phyloP scores from a whole-genome alignment of 345 rosid species.

The Luvunga scandens region DNA sequence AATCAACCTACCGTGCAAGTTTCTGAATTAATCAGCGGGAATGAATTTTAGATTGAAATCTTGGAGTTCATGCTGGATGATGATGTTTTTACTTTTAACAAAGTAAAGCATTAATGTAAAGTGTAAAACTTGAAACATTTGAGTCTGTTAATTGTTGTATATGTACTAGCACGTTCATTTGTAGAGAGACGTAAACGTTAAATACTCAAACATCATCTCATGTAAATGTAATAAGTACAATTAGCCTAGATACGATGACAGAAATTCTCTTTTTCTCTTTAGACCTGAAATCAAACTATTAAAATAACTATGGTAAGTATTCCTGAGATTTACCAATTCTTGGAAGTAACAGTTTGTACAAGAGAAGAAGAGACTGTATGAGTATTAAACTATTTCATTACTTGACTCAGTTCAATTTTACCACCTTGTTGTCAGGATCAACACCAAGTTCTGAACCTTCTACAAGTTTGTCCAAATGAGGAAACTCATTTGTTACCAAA shows the following conservation, averaged over 20 bases:
- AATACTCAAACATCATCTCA: neutral
- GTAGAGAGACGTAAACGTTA: neutral
- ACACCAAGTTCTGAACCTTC: constrained; percentile 20
- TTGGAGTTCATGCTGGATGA: neutral
- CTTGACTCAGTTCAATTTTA: neutral
- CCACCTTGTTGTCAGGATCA: constrained; percentile 37
- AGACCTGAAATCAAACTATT: neutral
- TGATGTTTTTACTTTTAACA: neutral
- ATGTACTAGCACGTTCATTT: neutral
- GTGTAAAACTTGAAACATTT: neutral
- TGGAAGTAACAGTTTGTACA: neutral
- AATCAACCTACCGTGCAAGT: neutral
- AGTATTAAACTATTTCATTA: neutral
- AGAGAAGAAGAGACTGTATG: neutral
- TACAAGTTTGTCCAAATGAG: constrained; percentile 15
- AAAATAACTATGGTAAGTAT: neutral
- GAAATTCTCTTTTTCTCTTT: neutral
- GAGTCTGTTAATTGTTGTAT: neutral
- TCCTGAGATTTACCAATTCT: neutral
- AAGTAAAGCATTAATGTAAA: neutral
- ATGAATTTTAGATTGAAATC: neutral
- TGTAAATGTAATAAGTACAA: neutral
- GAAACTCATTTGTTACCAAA: constrained; percentile 25
- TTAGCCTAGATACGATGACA: neutral
- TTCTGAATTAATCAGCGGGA: neutral